A percentile compares a stretch with the other conserved stretches of the same genome.
These are phyloP conservation scores for Syzygium grande DNA, from an alignment of 345 rosid species.

Conservation along the genomic window DNA sequence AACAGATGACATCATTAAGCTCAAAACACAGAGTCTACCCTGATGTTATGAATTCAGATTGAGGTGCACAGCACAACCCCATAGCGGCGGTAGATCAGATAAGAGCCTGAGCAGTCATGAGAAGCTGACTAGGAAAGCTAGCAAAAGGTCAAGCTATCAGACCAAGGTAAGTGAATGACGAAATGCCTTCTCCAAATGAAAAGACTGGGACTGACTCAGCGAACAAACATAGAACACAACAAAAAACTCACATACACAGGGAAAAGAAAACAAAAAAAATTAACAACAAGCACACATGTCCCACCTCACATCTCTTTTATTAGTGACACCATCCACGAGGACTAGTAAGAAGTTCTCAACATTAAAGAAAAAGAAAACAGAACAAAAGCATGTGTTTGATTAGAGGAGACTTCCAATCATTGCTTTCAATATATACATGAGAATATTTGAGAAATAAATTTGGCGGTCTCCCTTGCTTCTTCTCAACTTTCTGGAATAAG, in stretches of 20 bases:
- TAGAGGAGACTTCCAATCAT: neutral
- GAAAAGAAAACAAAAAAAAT: neutral
- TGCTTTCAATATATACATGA: neutral
- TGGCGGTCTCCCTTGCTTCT: neutral
- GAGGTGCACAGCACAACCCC: neutral
- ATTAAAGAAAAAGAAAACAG: neutral
- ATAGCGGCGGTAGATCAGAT: neutral
- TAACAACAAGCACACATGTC: neutral
- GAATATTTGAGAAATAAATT: neutral
- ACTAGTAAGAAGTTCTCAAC: neutral
- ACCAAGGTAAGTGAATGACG: neutral
- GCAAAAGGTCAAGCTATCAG: neutral
- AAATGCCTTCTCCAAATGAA: neutral
- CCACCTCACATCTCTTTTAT: neutral
- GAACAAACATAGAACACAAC: neutral
- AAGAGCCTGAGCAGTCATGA: neutral
- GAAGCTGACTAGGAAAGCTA: neutral
- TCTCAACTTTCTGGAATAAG: neutral
- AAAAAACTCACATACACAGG: neutral
- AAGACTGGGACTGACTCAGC: neutral
- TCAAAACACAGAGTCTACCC: neutral
- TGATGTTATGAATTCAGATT: neutral
- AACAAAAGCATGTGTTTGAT: neutral
- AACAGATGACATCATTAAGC: neutral
- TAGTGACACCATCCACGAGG: neutral